These are phyloP conservation scores for Pilaira anomala DNA, from an alignment of 192 early-diverging fungal genomes.

Conservation along the genomic window DNA sequence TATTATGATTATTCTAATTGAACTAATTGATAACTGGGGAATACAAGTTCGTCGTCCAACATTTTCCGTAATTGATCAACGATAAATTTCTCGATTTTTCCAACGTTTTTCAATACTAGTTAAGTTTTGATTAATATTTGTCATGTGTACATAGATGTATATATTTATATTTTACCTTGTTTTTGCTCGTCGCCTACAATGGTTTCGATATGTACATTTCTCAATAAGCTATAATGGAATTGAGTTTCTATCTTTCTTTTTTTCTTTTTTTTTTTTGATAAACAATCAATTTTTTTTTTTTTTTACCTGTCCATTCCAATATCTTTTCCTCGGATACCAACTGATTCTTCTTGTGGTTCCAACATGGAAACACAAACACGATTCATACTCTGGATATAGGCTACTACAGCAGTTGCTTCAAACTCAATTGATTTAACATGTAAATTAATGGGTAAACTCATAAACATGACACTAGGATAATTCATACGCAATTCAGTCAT, in stretches of 20 bases:
- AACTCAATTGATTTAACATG: constrained; percentile 69
- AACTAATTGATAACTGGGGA: constrained; percentile 61
- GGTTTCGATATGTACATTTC: constrained; percentile 60
- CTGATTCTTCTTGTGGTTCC: constrained; percentile 54
- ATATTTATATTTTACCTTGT: constrained; percentile 49
- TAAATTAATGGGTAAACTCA: constrained; percentile 69
- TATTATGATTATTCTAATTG: constrained; percentile 5
- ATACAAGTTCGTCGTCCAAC: constrained; percentile 76
- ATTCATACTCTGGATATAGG: constrained; percentile 49
- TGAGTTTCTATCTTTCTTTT: too few species aligned
- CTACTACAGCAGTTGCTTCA: constrained; percentile 65
- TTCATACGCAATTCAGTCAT: constrained; percentile 69
- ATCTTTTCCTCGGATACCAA: constrained; percentile 31
- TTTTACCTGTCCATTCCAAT: constrained; percentile 31
- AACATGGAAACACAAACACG: constrained; percentile 73
- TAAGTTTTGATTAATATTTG: too few species aligned
- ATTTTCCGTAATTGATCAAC: constrained; percentile 72
- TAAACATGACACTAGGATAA: constrained; percentile 71
- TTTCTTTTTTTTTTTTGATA: too few species aligned
- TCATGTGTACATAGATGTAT: too few species aligned
- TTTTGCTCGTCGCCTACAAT: constrained; percentile 64
- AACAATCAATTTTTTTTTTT: too few species aligned
- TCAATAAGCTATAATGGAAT: constrained; percentile 42
- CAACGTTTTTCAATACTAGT: constrained; percentile 75
- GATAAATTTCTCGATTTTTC: constrained; percentile 77